Percentiles rank a stretch among this genome's conserved stretches.
These are phyloP conservation scores for Inonotus obliquus DNA, from an alignment of 1,284 basidiomycete genomes.

Conservation along the genomic window DNA sequence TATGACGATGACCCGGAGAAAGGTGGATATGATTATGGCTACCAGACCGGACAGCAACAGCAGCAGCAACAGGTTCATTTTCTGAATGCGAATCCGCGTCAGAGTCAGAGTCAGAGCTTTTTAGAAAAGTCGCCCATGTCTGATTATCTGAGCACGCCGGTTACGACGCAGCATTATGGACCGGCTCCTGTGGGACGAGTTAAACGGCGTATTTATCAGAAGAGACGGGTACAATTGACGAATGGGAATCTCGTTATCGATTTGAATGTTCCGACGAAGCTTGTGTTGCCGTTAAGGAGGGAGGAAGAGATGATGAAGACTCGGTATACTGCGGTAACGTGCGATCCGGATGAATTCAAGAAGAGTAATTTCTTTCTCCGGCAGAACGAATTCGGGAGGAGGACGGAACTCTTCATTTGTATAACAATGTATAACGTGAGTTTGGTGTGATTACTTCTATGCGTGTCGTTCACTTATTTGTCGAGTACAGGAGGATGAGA, in stretches of 20 bases:
- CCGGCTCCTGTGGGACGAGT: constrained; percentile 80
- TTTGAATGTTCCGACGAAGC: constrained; percentile 77
- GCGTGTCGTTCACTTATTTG: neutral
- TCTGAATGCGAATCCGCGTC: neutral
- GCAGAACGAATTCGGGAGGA: constrained; percentile 75
- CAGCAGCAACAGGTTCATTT: constrained; percentile 3
- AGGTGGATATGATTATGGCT: constrained; percentile 21
- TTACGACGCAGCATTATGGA: constrained; percentile 79
- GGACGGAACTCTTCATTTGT: constrained; percentile 91
- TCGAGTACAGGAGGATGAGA: constrained; percentile 79
- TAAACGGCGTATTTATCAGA: constrained; percentile 67
- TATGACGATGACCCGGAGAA: constrained; percentile 32
- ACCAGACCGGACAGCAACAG: constrained; percentile 20
- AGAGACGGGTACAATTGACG: constrained; percentile 66
- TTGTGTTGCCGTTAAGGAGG: constrained; percentile 78
- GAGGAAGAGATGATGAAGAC: constrained; percentile 83
- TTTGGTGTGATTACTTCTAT: constrained; percentile 16
- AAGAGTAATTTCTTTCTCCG: constrained; percentile 79
- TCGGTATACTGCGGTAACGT: constrained; percentile 85
- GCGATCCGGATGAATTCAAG: constrained; percentile 92
- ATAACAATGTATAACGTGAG: constrained; percentile 94
- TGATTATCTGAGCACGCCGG: constrained; percentile 36
- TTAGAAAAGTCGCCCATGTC: constrained; percentile 30
- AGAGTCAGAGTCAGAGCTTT: neutral
- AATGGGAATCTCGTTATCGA: constrained; percentile 87